Percentiles rank a stretch among this genome's conserved stretches.
Evolutionary conservation across 2,329 filamentous ascomycete species (phyloP).

Genomic region (Delphinella strobiligena): DNA sequence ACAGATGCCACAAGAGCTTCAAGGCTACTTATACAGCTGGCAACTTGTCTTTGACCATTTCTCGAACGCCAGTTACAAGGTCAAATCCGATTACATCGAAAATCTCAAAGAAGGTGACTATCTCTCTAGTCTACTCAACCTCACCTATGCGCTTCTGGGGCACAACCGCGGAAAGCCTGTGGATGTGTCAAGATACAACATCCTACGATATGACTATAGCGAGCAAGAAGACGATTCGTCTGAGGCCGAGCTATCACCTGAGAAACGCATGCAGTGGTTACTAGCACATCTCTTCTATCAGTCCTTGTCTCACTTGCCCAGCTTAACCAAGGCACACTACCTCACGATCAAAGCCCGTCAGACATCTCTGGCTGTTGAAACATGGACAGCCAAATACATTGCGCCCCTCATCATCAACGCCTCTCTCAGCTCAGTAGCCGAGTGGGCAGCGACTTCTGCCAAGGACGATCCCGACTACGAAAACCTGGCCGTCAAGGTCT

Average conservation of each 20-base stretch:
- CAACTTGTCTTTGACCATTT: conserved; percentile 82
- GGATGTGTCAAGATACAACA: conserved; percentile 58
- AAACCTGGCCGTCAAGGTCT: conserved; percentile 57
- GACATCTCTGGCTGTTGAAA: conserved; percentile 65
- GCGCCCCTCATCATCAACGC: conserved; percentile 57
- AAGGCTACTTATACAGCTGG: conserved; percentile 82
- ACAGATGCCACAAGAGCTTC: conserved; percentile 54
- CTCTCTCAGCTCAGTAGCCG: conserved; percentile 53
- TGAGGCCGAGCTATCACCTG: conserved; percentile 44
- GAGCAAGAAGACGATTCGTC: conserved; percentile 14
- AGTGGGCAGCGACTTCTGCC: conserved; percentile 44
- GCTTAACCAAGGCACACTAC: conserved; percentile 74
- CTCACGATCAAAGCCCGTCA: conserved; percentile 67
- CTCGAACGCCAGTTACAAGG: conserved; percentile 48
- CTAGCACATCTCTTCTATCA: conserved; percentile 79
- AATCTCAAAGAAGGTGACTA: conserved; percentile 65
- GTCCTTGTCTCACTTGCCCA: conserved; percentile 62
- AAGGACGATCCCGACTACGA: conserved; percentile 32
- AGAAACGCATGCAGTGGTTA: conserved; percentile 70
- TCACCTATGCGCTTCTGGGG: conserved; percentile 75
- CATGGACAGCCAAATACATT: conserved; percentile 75
- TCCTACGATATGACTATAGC: conserved; percentile 45
- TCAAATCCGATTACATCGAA: conserved; percentile 69
- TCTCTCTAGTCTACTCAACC: conserved; percentile 57
- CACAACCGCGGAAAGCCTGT: conserved; percentile 62